phyloP scores from a whole-genome alignment of 345 rosid species.

The Xanthoceras sorbifolium region DNA sequence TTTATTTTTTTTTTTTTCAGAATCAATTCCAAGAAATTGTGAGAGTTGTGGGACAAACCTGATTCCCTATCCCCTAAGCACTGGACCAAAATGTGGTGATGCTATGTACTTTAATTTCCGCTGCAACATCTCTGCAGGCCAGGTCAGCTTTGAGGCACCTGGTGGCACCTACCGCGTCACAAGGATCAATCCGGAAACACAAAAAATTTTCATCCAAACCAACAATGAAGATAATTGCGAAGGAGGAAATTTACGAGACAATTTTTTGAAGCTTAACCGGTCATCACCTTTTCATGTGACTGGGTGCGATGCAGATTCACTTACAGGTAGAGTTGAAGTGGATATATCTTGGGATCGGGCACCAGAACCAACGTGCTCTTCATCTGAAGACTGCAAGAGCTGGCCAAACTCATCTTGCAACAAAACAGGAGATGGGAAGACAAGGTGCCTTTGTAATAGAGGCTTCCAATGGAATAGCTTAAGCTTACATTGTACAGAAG shows the following conservation, averaged over 20 bases:
- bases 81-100: conserved; percentile 59
- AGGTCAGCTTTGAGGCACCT: conserved; percentile 39
- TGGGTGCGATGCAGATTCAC: conserved; percentile 34
- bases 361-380: conserved; percentile 50
- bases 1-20: conserved; percentile 34
- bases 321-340: conserved; percentile 36
- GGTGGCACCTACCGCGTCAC: conserved; percentile 41
- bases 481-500: conserved; percentile 47
- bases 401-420: conserved; percentile 59
- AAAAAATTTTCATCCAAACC: conserved; percentile 37
- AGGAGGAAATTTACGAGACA: conserved; percentile 13
- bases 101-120: conserved; percentile 48
- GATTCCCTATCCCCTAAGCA: conserved; percentile 70
- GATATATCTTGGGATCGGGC: conserved; percentile 62
- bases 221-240: conserved; percentile 27
- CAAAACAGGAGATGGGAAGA: conserved; percentile 30
- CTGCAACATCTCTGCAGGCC: conserved; percentile 49
- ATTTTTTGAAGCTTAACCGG: conserved; percentile 19
- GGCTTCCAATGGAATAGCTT: conserved; percentile 48
- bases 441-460: conserved; percentile 50
- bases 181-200: conserved; percentile 40
- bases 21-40: conserved; percentile 45
- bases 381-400: conserved; percentile 54
- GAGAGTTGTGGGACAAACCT: conserved; percentile 47
- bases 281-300: conserved; percentile 43